phyloP scores from a whole-genome alignment of 75 land plant species.

The Pseudotsuga menziesii region DNA sequence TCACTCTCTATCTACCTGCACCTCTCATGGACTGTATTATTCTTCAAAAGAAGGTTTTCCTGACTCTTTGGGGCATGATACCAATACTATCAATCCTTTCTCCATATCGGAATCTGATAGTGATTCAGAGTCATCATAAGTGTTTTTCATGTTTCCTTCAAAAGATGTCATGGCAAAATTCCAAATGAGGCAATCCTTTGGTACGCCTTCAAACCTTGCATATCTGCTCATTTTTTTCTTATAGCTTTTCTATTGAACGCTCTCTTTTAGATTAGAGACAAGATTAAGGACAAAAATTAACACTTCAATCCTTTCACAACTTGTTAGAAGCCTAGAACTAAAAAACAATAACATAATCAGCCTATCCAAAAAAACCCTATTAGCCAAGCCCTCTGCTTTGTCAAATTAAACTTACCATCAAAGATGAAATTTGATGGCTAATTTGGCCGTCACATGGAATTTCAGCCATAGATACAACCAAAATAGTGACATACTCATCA shows the following conservation, averaged over 20 bases:
- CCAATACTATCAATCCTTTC: neutral
- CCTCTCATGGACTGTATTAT: conserved; percentile 11
- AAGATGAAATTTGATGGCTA: no score
- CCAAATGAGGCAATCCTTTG: conserved; percentile 40
- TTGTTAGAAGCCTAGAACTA: no score
- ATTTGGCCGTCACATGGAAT: no score
- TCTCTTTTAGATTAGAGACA: no score
- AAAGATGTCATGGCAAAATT: conserved; percentile 14
- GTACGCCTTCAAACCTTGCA: conserved; percentile 15
- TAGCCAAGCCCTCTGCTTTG: no score
- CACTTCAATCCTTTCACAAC: no score
- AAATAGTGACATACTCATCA: no score
- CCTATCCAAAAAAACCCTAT: no score
- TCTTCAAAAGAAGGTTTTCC: conserved; percentile 6
- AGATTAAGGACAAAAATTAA: no score
- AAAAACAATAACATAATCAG: no score
- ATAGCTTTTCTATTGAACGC: neutral
- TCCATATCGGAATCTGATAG: neutral
- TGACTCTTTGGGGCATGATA: neutral
- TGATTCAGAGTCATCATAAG: conserved; percentile 2
- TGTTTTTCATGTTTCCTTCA: neutral
- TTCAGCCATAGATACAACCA: no score
- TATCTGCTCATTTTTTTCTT: neutral
- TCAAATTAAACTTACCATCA: no score
- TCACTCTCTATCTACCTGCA: conserved; percentile 56